Evolutionary conservation across 345 rosid genomes (phyloP), one percentile per base, ranked within the genome.

Genomic region (Citrus sp.): DNA sequence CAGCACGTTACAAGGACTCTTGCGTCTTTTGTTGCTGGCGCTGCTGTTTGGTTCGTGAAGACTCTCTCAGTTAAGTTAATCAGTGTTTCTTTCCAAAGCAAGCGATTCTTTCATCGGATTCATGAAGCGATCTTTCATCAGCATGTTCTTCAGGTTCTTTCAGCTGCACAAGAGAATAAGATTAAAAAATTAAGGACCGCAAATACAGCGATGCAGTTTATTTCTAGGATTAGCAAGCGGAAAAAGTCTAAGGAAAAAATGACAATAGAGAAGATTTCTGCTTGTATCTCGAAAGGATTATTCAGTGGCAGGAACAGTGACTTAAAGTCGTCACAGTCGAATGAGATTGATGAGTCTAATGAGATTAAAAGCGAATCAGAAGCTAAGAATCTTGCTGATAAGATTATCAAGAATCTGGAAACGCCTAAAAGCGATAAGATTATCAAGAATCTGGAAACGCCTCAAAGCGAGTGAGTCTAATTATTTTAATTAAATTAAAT

Each of bases 351-450:
- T 16, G 81, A 81, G 66, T 82, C 87, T 70, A 37, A 79, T 62
- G 90, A 91, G 84, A 91, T 91, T 70, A 87, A 88, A 4, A 89
- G 84, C n/a, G 90, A 91, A 76, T 86, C 88, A 90, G 93, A 91
- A 80, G 93, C 95, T 8, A 88, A 81, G 73, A 87, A 80, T 7
- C 92, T 93, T 70, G 93, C 93, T 58, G 86, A 85, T 79, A 75
- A 60, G 80, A 85, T 90, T 75, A 90, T 90, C 87, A 76, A 64
- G 58, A 90, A 91, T 67, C 92, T 91, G 0, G 95, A 89, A 9
- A 88, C 2, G 6, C 84, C 0, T 28, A 0, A 84, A 70, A 34
- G 80, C 85, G 83, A 87, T 79, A 75, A 60, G 80, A 85, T 90
- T 75, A 90, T 90, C 87, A 76, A 64, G 58, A 90, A 91, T 67